Percentiles rank a stretch among this genome's conserved stretches.
These are phyloP conservation scores for Pichia rugopelliculosa DNA, from an alignment of 805 yeast genomes.

Conservation along the genomic window DNA sequence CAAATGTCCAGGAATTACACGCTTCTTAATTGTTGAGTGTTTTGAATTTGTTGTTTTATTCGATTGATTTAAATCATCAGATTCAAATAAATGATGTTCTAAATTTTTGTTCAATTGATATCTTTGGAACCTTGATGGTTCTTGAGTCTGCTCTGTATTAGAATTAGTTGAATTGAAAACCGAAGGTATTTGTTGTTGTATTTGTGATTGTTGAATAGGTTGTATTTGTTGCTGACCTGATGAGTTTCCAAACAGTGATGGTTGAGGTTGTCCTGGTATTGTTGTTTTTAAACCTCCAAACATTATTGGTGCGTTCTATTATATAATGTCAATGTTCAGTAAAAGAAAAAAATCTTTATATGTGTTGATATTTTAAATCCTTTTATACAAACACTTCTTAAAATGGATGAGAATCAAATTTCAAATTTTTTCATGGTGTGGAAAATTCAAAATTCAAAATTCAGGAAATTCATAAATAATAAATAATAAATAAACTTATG, in stretches of 20 bases:
- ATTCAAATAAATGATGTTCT: not conserved
- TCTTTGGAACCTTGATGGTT: conserved; percentile 17
- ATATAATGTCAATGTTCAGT: too few relatives aligned
- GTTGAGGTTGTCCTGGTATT: not conserved
- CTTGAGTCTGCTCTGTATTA: not conserved
- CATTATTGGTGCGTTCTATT: not conserved
- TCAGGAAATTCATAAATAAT: too few relatives aligned
- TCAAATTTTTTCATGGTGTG: too few relatives aligned
- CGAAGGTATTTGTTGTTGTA: conserved; percentile 7
- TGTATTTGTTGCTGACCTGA: not conserved
- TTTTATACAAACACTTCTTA: too few relatives aligned
- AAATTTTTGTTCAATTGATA: conserved; percentile 11
- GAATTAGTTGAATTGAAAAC: not conserved
- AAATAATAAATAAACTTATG: too few relatives aligned
- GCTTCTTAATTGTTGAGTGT: conserved; percentile 31
- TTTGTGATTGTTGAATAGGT: conserved; percentile 3
- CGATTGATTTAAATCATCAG: too few relatives aligned
- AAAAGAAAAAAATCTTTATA: too few relatives aligned
- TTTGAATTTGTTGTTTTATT: not conserved
- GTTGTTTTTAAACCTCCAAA: not conserved
- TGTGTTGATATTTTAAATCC: too few relatives aligned
- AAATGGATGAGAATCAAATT: too few relatives aligned
- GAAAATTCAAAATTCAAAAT: too few relatives aligned
- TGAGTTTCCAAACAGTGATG: not conserved
- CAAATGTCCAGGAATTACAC: conserved; percentile 41